Base-by-base conservation (phyloP, 805 yeast species). In the Suhomyces pyralidae region DNA sequence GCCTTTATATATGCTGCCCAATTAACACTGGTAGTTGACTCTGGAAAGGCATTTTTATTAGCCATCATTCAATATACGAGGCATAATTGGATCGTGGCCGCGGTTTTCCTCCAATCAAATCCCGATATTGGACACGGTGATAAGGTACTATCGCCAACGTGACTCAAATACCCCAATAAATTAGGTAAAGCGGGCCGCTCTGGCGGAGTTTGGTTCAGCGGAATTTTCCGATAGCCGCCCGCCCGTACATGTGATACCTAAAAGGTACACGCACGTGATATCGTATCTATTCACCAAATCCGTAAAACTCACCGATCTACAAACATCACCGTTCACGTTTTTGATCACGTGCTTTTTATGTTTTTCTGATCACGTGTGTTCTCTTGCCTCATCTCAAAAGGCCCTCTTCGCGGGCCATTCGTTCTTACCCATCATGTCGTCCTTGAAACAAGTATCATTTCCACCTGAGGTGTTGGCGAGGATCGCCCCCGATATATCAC, bases 391-490 rank as follows among this genome's bases (percentile, higher is more conserved):
- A 38, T 38, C 42, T 38, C 42, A 19, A 38, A 38, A 3, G 6
- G 32, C 42, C 20, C 24, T 19, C 24, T 19, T 38, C 24, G 24
- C 42, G 12, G 12, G 19, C 7, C 25, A 22, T 22, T 22, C 7
- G 7, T 22, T 22, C 25, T 22, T 22, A 7, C 25, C 25, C 42
- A 38, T 17, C 42, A 45, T 28, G 47, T 45, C 47, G 19, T 26
- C 47, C 5, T 24, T 48, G 6, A 42, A 46, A 45, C 59, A 56
- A 49, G 50, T 57, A 40, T 53, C 81, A 4, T 90, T 91, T 65
- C 85, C 94, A 1, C 93, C 97, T 0, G 87, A 85, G 24, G 90
- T 90, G 9, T 73, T 92, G 43, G 91, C 94, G 1, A 74, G 94
- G 49, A 81, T 92, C 36, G 90, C 96, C 1, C 97, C 97, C 1